These are phyloP conservation scores for Tetracladium setigerum DNA, from an alignment of 495 filamentous ascomycete genomes.

Conservation along the genomic window DNA sequence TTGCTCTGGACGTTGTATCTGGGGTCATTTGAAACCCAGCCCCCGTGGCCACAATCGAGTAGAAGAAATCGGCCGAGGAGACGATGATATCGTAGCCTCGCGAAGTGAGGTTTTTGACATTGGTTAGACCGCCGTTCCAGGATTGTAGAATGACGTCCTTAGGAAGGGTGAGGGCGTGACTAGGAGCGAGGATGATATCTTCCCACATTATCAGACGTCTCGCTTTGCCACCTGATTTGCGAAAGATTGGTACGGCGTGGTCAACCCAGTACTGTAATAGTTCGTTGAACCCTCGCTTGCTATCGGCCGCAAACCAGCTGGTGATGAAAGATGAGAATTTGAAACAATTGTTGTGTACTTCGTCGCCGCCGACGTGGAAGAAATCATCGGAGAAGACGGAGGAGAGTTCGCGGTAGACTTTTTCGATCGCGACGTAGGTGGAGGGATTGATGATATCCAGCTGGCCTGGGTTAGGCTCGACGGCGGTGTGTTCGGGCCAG, in stretches of 20 bases:
- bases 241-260: slow-evolving; percentile 45
- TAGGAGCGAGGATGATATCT: slow-evolving; percentile 31
- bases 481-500: slow-evolving; percentile 42
- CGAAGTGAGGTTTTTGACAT: slow-evolving; percentile 44
- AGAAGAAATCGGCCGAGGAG: slow-evolving; percentile 45
- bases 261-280: slow-evolving; percentile 49
- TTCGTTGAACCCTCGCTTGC: slow-evolving; percentile 43
- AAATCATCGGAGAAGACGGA: slow-evolving; percentile 42
- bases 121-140: slow-evolving; percentile 45
- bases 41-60: slow-evolving; percentile 50
- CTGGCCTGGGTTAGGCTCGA: slow-evolving; percentile 49
- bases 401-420: slow-evolving; percentile 47
- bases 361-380: slow-evolving; percentile 50
- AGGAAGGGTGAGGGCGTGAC: slow-evolving; percentile 35
- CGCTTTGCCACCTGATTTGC: slow-evolving; percentile 19
- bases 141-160: slow-evolving; percentile 46
- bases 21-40: slow-evolving; percentile 45
- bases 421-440: slow-evolving; percentile 43
- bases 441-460: slow-evolving; percentile 47
- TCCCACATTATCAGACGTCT: slow-evolving; percentile 51
- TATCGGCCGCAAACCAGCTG: slow-evolving; percentile 41
- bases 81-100: slow-evolving; percentile 47
- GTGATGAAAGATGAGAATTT: slow-evolving; percentile 41
- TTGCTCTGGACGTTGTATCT: slow-evolving; percentile 45
- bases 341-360: slow-evolving; percentile 45